Conservation (phyloP, 805 yeast genomes). For the Candida suzukii region DNA sequence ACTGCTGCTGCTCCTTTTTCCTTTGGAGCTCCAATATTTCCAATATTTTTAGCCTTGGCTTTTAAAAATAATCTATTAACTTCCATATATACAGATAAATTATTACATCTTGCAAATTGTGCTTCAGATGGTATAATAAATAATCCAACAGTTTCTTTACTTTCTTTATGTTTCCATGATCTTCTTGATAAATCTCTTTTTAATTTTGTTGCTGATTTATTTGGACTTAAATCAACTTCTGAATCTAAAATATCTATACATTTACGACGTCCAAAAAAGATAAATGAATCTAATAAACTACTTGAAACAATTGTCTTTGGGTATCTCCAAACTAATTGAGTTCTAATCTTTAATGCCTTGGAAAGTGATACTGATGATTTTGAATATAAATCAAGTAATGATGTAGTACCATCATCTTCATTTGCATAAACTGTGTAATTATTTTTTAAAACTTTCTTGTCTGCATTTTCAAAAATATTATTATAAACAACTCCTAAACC, state of each 20-base stretch:
- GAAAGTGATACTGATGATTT: conserved; percentile 62
- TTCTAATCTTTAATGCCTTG: conserved; percentile 69
- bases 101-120: conserved; percentile 70
- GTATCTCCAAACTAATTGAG: conserved; percentile 84
- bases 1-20: conserved; percentile 62
- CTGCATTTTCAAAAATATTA: conserved; percentile 69
- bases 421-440: conserved; percentile 64
- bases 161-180: conserved; percentile 74
- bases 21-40: conserved; percentile 22
- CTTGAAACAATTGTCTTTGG: conserved; percentile 76
- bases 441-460: conserved; percentile 63
- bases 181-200: conserved; percentile 85
- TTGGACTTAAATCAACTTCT: conserved; percentile 21
- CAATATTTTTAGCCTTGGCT: conserved; percentile 38
- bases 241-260: conserved; percentile 44
- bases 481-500: conserved; percentile 75
- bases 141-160: conserved; percentile 58
- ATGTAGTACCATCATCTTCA: conserved; percentile 32
- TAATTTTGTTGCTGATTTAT: conserved; percentile 54
- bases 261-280: conserved; percentile 54
- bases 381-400: conserved; percentile 65
- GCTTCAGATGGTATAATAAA: conserved; percentile 64
- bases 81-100: conserved; percentile 78
- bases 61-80: conserved; percentile 77
- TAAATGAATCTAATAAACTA: conserved; percentile 64